Evolutionary conservation across 2,329 filamentous ascomycete genomes (phyloP).

Genomic region (Fusarium sp.): DNA sequence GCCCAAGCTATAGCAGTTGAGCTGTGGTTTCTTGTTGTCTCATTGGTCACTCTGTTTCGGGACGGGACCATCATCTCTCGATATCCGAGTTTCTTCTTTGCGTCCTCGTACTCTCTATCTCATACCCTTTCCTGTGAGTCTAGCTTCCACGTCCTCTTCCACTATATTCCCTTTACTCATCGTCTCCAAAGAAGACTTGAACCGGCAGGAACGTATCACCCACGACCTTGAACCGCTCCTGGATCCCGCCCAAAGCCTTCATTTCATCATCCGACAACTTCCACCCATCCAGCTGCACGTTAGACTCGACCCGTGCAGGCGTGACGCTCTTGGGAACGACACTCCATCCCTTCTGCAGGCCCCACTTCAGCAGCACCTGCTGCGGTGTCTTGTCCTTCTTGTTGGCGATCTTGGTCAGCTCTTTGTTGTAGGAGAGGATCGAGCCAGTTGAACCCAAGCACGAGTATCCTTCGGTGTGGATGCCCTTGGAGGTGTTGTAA

Average conservation of each 20-base stretch:
- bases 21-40: constrained; percentile 16
- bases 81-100: constrained; percentile 6
- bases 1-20: constrained; percentile 56
- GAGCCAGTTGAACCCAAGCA: constrained; percentile 81
- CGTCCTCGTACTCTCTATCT: constrained; percentile 8
- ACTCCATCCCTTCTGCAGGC: constrained; percentile 83
- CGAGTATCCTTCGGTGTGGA: constrained; percentile 83
- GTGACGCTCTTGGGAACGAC: constrained; percentile 91
- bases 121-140: constrained; percentile 29
- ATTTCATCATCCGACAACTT: constrained; percentile 81
- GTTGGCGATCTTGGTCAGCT: constrained; percentile 74
- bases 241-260: constrained; percentile 75
- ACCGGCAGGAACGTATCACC: constrained; percentile 81
- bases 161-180: constrained; percentile 70
- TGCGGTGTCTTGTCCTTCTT: constrained; percentile 78
- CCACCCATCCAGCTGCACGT: constrained; percentile 84
- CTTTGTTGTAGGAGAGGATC: constrained; percentile 77
- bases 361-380: constrained; percentile 87
- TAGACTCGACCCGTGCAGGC: constrained; percentile 79
- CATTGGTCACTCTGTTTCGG: constrained; percentile 14
- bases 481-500: constrained; percentile 81
- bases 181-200: constrained; percentile 87
- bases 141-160: not conserved
- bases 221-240: constrained; percentile 88
- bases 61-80: not conserved